A percentile compares a stretch with the other conserved stretches of the same genome.
phyloP scores from a whole-genome alignment of 2,329 filamentous ascomycete genomes.

The Sordariomycetes sp. region DNA sequence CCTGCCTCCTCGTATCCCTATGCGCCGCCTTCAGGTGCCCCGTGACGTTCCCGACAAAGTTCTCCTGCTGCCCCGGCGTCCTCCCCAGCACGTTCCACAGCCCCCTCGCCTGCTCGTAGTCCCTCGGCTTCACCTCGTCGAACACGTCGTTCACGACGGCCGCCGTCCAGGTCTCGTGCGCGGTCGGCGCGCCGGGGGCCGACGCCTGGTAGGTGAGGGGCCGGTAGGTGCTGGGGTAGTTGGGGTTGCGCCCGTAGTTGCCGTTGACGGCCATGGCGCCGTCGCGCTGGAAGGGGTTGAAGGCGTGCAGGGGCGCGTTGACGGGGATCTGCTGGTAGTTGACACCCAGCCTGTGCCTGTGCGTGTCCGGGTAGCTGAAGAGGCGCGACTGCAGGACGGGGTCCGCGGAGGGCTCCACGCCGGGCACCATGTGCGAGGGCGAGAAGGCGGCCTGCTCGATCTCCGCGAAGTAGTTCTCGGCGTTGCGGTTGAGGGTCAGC shows the following conservation, averaged over 20 bases:
- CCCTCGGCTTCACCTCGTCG: conserved; percentile 32
- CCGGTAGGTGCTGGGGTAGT: conserved; percentile 43
- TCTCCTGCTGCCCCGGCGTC: conserved; percentile 45
- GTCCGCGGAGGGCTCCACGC: conserved; percentile 51
- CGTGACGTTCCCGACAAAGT: conserved; percentile 50
- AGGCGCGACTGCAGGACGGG: conserved; percentile 49
- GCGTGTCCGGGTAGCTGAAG: conserved; percentile 52
- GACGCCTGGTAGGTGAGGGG: conserved; percentile 27
- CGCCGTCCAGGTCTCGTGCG: conserved; percentile 37
- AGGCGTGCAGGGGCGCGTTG: conserved; percentile 37
- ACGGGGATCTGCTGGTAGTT: conserved; percentile 58
- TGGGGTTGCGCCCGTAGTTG: conserved; percentile 50
- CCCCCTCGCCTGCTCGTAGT: conserved; percentile 37
- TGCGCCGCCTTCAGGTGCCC: conserved; percentile 43
- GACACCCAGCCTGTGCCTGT: conserved; percentile 50
- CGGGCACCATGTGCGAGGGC: conserved; percentile 53
- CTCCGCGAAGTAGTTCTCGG: conserved; percentile 58
- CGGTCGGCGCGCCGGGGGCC: conserved; percentile 25
- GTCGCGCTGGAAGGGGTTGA: conserved; percentile 64
- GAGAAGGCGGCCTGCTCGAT: conserved; percentile 59
- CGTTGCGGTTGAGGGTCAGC: conserved; percentile 54
- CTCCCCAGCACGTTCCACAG: conserved; percentile 39
- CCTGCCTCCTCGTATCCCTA: conserved; percentile 42
- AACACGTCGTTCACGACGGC: conserved; percentile 30
- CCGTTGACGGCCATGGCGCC: conserved; percentile 61